Percentiles rank a stretch among this genome's conserved stretches.
These are phyloP conservation scores for Camelina neglecta DNA, from an alignment of 345 rosid species.

Conservation along the genomic window DNA sequence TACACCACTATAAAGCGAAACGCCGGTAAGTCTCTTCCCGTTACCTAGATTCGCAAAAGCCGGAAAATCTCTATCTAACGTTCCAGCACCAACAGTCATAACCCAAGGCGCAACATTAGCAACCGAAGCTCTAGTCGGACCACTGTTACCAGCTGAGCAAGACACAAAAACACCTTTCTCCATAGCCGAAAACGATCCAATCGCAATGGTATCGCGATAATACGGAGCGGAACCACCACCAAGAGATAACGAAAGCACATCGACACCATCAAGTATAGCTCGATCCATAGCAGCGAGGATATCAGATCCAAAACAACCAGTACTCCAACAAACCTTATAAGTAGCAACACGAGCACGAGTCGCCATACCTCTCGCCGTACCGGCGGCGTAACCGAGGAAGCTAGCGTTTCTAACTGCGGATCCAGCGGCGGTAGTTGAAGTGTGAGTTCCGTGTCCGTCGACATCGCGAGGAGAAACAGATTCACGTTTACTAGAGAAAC, in stretches of 20 bases:
- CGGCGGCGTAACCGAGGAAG: constrained; percentile 82
- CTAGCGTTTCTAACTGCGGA: constrained; percentile 68
- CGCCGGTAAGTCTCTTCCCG: constrained; percentile 55
- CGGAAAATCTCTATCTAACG: constrained; percentile 83
- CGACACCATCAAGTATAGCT: constrained; percentile 82
- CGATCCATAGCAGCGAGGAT: constrained; percentile 84
- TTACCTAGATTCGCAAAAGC: constrained; percentile 70
- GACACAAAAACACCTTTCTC: constrained; percentile 85
- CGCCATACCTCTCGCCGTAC: constrained; percentile 88
- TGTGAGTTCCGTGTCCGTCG: constrained; percentile 93
- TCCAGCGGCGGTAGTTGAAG: constrained; percentile 82
- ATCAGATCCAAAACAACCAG: constrained; percentile 79
- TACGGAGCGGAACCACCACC: constrained; percentile 78
- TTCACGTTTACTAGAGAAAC: constrained; percentile 51
- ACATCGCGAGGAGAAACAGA: constrained; percentile 72
- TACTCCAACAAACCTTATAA: constrained; percentile 84
- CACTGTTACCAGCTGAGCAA: constrained; percentile 84
- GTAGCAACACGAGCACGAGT: constrained; percentile 68
- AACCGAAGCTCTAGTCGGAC: constrained; percentile 60
- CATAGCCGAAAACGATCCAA: constrained; percentile 74
- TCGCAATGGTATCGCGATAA: constrained; percentile 66
- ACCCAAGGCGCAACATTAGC: constrained; percentile 96
- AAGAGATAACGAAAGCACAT: constrained; percentile 83
- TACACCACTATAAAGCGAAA: constrained; percentile 73
- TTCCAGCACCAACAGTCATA: constrained; percentile 91